These are phyloP conservation scores for Globisporangium lucens DNA, from an alignment of 352 stramenopile genomes.

Conservation along the genomic window DNA sequence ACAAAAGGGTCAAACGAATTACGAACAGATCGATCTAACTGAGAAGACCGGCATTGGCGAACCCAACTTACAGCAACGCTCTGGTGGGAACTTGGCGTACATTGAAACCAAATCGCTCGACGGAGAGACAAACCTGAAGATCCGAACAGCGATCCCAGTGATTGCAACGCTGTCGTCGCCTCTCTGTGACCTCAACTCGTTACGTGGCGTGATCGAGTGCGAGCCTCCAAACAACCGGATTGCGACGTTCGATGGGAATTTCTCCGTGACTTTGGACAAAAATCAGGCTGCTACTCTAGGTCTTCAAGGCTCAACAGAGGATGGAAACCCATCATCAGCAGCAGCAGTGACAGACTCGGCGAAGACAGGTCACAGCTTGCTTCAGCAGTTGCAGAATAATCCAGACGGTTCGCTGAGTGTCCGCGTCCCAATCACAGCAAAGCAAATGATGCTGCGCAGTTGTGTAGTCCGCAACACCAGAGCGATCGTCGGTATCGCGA, in stretches of 20 bases:
- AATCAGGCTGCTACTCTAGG: conserved; percentile 37
- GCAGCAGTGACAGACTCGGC: not conserved
- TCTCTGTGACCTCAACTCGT: conserved; percentile 30
- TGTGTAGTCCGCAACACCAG: conserved; percentile 87
- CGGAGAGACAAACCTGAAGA: conserved; percentile 84
- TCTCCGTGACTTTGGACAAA: conserved; percentile 39
- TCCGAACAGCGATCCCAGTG: conserved; percentile 66
- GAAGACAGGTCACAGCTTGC: conserved; percentile 11
- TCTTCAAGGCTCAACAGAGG: conserved; percentile 14
- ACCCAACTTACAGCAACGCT: conserved; percentile 16
- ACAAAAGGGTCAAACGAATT: conserved; percentile 2
- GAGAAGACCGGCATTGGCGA: not conserved
- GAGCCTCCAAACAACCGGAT: conserved; percentile 85
- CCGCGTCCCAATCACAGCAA: conserved; percentile 65
- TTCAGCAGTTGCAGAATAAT: conserved; percentile 26
- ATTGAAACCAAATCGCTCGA: conserved; percentile 86
- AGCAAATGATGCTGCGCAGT: conserved; percentile 89
- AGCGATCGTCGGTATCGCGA: conserved; percentile 76
- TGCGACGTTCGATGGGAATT: conserved; percentile 77
- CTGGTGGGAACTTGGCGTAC: conserved; percentile 57
- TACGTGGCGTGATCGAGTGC: conserved; percentile 65
- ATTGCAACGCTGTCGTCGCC: conserved; percentile 32
- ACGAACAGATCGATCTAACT: conserved; percentile 16
- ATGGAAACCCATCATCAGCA: not conserved
- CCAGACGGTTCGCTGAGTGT: conserved; percentile 36